Evolutionary conservation across 495 filamentous ascomycete species (phyloP).

Genomic region (Penicillium subrubescens): DNA sequence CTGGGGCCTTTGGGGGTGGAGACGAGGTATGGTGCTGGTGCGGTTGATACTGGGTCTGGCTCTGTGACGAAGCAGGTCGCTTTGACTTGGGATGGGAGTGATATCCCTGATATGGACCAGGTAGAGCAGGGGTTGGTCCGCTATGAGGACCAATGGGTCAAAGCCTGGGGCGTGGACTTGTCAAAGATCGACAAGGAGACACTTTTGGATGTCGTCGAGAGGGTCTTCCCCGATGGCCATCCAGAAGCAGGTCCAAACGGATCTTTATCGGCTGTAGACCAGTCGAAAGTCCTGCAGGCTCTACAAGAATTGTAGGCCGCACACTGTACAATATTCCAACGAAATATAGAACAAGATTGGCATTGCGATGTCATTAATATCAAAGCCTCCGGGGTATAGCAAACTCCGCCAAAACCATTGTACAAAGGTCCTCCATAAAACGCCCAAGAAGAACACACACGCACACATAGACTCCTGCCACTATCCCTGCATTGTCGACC

Average conservation of each 20-base stretch:
- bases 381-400: conserved; percentile 27
- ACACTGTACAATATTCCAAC: neutral
- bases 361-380: conserved; percentile 16
- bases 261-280: conserved; percentile 29
- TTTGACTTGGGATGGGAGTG: conserved; percentile 61
- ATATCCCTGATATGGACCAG: conserved; percentile 42
- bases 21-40: conserved; percentile 44
- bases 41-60: conserved; percentile 9
- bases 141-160: conserved; percentile 36
- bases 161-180: conserved; percentile 30
- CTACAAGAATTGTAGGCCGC: conserved; percentile 13
- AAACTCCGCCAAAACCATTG: conserved; percentile 16
- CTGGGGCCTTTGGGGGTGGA: conserved; percentile 65
- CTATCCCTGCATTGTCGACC: conserved; percentile 72
- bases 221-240: conserved; percentile 30
- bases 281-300: conserved; percentile 23
- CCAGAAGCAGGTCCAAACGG: conserved; percentile 10
- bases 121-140: conserved; percentile 33
- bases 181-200: conserved; percentile 22
- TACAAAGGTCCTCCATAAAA: conserved; percentile 4
- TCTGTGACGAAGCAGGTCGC: conserved; percentile 38
- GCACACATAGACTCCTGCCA: neutral
- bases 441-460: conserved; percentile 17
- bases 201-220: conserved; percentile 40
- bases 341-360: conserved; percentile 1